phyloP scores from a whole-genome alignment of 1,284 basidiomycete genomes.

The Cryptococcus sp. region DNA sequence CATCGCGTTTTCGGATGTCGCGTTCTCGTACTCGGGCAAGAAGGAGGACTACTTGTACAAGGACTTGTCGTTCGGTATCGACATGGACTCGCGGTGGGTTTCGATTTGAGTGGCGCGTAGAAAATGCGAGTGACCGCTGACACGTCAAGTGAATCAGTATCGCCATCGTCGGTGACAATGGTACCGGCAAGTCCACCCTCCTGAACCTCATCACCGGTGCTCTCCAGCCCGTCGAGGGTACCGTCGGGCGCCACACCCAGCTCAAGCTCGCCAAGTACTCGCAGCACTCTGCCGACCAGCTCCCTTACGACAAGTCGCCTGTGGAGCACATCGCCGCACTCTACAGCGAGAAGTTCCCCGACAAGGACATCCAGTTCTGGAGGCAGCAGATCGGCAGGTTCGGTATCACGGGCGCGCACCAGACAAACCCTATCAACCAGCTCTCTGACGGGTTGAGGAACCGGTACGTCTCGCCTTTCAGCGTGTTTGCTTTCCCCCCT shows the following conservation, averaged over 20 bases:
- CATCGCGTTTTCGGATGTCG: conserved; percentile 91
- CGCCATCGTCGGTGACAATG: conserved; percentile 97
- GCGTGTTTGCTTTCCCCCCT: conserved; percentile 34
- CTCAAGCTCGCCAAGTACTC: conserved; percentile 97
- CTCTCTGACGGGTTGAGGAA: conserved; percentile 95
- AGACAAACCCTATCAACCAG: conserved; percentile 87
- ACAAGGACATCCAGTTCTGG: conserved; percentile 89
- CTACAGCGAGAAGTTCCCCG: conserved; percentile 82
- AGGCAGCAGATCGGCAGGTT: conserved; percentile 91
- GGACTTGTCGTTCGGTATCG: conserved; percentile 88
- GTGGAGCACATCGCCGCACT: conserved; percentile 89
- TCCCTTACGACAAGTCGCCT: conserved; percentile 88
- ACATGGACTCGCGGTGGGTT: conserved; percentile 54
- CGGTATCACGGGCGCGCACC: conserved; percentile 90
- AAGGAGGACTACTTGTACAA: conserved; percentile 84
- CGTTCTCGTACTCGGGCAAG: conserved; percentile 90
- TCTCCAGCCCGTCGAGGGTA: conserved; percentile 78
- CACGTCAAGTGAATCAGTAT: too few species aligned
- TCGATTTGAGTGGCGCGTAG: too few species aligned
- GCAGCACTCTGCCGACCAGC: conserved; percentile 97
- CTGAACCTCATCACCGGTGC: conserved; percentile 88
- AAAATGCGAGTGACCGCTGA: too few species aligned
- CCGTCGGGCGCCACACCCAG: conserved; percentile 78
- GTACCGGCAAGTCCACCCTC: conserved; percentile 95
- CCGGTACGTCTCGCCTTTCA: too few species aligned